Base-by-base conservation (phyloP, 495 filamentous ascomycete genomes). In the Pyronema domesticum region DNA sequence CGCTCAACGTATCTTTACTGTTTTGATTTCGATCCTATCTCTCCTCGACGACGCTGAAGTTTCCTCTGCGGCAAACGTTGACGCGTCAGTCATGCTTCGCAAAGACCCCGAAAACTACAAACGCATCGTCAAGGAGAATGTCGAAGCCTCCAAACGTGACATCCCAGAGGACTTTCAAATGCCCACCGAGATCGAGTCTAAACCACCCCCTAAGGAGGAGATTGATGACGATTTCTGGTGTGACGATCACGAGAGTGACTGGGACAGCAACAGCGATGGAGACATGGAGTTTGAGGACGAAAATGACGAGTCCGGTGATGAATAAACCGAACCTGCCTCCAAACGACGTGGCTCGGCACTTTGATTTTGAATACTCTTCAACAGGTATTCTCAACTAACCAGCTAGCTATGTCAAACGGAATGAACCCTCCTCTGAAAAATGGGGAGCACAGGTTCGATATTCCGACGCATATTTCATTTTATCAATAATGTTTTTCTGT, bases 11-110 rank as follows among this genome's bases (percentile, higher is more conserved):
- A 89, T 91, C 54, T 91, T 95, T 69, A 88, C 87, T 48, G 88
- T 98, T 11, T 78, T 98, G 14, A 83, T 94, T 49, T 94, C 86
- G 15, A 83, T 95, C 14, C 74, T 98, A 14, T 83, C 87, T n/a
- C 79, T 98, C 1, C 80, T 98, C 43, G 91, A 98, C 65, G 83
- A 93, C 65, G 85, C 91, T 13, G 91, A 98, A 65, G 83, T 89
- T 58, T 85, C 79, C 55, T 94, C 86, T 5, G 86, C 91, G 0
- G 91, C 91, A 54, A 96, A 98, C 61, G 91, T 96, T 48, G 89
- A 96, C 61, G 91, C 91, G 9, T 78, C 83, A 30, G 82, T 95
- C 10, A 76, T 89, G 75, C 77, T 94, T 48, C 79, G 91, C 52
- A 84, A 85, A 54, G 65, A 82, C 18, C 76, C 77, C 3, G 71